Conservation (phyloP, 2,329 filamentous ascomycete genomes). For the Epichloe festucae region DNA sequence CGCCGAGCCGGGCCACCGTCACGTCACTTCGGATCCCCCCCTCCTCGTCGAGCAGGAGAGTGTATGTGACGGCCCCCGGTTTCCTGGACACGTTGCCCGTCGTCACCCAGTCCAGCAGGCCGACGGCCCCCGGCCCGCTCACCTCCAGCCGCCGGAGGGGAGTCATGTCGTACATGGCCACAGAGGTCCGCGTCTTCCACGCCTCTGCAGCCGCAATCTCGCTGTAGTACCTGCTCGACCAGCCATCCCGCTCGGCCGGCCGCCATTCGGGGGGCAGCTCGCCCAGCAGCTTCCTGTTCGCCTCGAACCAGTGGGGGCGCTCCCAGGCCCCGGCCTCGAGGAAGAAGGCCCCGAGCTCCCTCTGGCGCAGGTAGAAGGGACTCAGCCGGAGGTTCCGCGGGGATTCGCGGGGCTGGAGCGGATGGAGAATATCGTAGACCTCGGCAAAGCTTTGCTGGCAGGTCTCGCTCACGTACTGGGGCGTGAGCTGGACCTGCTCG, state of each 20-base stretch:
- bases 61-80: slow-evolving; percentile 40
- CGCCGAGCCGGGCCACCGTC: slow-evolving; percentile 37
- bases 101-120: slow-evolving; percentile 40
- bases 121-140: slow-evolving; percentile 40
- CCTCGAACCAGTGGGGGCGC: slow-evolving; percentile 48
- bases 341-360: slow-evolving; percentile 44
- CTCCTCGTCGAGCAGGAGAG: slow-evolving; percentile 38
- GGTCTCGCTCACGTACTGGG: slow-evolving; percentile 43
- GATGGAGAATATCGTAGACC: slow-evolving; percentile 52
- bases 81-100: slow-evolving; percentile 35
- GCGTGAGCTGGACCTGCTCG: slow-evolving; percentile 45
- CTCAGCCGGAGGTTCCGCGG: slow-evolving; percentile 46
- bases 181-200: slow-evolving; percentile 50
- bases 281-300: slow-evolving; percentile 37
- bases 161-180: slow-evolving; percentile 51
- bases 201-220: slow-evolving; percentile 47
- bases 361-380: slow-evolving; percentile 42
- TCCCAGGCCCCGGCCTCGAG: slow-evolving; percentile 49
- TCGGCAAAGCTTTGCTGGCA: slow-evolving; percentile 49
- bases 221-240: slow-evolving; percentile 44
- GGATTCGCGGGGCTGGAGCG: slow-evolving; percentile 41
- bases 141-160: slow-evolving; percentile 45
- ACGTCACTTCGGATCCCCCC: slow-evolving; percentile 46
- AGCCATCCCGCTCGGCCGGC: slow-evolving; percentile 42
- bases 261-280: slow-evolving; percentile 40